Percentiles rank a stretch among this genome's conserved stretches.
These are phyloP conservation scores for Rhododendron simsii DNA, from an alignment of 148 eudicot genomes.

Conservation along the genomic window DNA sequence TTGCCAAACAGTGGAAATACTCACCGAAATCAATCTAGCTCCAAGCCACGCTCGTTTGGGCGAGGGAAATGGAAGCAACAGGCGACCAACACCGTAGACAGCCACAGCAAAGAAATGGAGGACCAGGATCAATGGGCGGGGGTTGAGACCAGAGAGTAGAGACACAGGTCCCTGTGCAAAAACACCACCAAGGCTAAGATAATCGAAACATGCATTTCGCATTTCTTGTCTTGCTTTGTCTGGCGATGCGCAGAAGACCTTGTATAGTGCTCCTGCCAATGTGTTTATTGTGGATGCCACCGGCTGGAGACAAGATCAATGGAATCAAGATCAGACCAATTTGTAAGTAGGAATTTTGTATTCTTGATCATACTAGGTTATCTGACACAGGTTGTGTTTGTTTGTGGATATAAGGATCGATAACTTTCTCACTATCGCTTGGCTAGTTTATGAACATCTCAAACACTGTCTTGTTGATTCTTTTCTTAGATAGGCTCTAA, in stretches of 20 bases:
- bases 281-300: conserved; percentile 50
- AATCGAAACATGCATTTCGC: conserved; percentile 47
- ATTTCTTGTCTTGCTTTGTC: conserved; percentile 46
- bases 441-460: not conserved
- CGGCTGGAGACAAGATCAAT: conserved; percentile 30
- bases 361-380: not conserved
- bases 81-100: conserved; percentile 43
- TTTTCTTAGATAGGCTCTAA: not conserved
- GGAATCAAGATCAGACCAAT: not conserved
- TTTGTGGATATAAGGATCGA: not conserved
- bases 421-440: not conserved
- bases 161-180: conserved; percentile 34
- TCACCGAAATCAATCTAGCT: conserved; percentile 29
- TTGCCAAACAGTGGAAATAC: not conserved
- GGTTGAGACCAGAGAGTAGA: conserved; percentile 37
- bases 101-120: conserved; percentile 51
- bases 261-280: conserved; percentile 40
- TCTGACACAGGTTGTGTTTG: not conserved
- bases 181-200: conserved; percentile 44
- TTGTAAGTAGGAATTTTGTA: not conserved
- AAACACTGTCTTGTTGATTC: not conserved
- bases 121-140: conserved; percentile 35
- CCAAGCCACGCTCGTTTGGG: conserved; percentile 34
- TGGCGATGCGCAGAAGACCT: conserved; percentile 41
- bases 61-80: conserved; percentile 43